Evolutionary conservation across 768 basidiomycete species (phyloP).

Genomic region (Lanmaoa pseudosensibilis): DNA sequence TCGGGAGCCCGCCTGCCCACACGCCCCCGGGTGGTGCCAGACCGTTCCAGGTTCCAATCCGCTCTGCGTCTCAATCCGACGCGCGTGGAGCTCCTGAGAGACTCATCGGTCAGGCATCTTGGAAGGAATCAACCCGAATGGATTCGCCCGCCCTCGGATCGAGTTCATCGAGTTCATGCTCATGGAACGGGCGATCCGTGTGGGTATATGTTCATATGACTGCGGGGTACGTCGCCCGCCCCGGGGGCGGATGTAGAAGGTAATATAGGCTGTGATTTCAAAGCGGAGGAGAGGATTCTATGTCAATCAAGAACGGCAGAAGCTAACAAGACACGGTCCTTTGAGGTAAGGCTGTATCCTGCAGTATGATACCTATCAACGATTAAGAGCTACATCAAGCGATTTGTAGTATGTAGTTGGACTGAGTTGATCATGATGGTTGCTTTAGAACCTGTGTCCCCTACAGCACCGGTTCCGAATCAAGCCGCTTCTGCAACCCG

Average conservation of each 20-base stretch:
- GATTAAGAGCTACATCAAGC: no score
- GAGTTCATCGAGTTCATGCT: not conserved
- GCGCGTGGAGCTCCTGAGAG: no score
- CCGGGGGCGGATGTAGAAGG: not conserved
- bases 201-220: not conserved
- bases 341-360: no score
- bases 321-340: not conserved
- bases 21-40: not conserved
- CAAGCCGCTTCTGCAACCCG: no score
- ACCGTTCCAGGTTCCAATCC: not conserved
- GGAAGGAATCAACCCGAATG: not conserved
- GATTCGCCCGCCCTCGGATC: not conserved
- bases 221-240: not conserved
- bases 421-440: no score
- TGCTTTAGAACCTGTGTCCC: no score
- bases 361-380: no score
- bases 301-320: not conserved
- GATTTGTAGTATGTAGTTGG: no score
- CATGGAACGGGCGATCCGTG: not conserved
- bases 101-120: not conserved
- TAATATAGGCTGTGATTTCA: not conserved
- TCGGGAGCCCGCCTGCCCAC: not conserved
- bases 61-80: not conserved
- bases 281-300: not conserved
- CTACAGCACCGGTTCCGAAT: no score